phyloP scores from a whole-genome alignment of 208 protist genomes.

The Leishmania lainsoni region DNA sequence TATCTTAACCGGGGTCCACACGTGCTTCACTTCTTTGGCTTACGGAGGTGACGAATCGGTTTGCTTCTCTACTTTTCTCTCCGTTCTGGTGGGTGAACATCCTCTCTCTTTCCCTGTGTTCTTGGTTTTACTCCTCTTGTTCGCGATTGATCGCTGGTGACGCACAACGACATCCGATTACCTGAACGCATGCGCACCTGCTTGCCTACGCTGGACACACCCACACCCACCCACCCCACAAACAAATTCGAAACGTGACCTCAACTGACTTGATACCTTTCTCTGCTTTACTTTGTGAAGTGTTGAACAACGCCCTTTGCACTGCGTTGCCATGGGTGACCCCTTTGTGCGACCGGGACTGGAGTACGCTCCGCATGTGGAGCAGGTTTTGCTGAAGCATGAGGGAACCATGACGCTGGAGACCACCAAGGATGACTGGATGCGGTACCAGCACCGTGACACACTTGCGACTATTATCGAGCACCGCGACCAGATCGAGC shows the following conservation, averaged over 20 bases:
- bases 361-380: conserved; percentile 83
- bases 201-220: not conserved
- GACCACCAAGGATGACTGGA: conserved; percentile 88
- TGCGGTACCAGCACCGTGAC: conserved; percentile 88
- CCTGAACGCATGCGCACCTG: not conserved
- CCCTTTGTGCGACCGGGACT: conserved; percentile 87
- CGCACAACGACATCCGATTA: not conserved
- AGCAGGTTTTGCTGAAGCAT: conserved; percentile 81
- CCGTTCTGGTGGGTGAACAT: no score
- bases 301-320: not conserved
- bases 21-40: not conserved
- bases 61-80: not conserved
- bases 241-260: not conserved
- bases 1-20: not conserved
- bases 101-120: not conserved
- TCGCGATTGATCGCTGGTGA: not conserved
- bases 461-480: conserved; percentile 77
- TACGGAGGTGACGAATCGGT: not conserved
- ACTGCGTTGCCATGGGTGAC: conserved; percentile 65
- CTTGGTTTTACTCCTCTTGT: not conserved
- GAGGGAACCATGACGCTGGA: conserved; percentile 83
- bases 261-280: not conserved
- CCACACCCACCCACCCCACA: not conserved
- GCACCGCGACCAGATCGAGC: conserved; percentile 69
- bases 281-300: not conserved